Percentiles rank a stretch among this genome's conserved stretches.
phyloP scores from a whole-genome alignment of 805 yeast species.

The Saccharomycodes ludwigii region DNA sequence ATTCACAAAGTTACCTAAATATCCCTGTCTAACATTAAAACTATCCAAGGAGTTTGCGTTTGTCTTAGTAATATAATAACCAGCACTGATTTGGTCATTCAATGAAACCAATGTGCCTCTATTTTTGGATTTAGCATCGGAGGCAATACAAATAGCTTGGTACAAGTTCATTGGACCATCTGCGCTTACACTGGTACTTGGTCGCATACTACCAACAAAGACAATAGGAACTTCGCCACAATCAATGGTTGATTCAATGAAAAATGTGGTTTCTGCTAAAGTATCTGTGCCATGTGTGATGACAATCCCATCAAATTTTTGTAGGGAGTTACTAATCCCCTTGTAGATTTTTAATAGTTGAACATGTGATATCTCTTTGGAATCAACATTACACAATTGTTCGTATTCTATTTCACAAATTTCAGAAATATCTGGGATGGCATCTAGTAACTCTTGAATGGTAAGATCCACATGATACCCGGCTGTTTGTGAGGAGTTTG shows the following conservation, averaged over 20 bases:
- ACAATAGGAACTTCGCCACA: conserved; percentile 45
- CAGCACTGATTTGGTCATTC: conserved; percentile 58
- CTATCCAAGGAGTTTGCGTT: conserved; percentile 63
- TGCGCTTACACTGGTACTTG: conserved; percentile 55
- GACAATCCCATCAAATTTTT: conserved; percentile 43
- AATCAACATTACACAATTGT: conserved; percentile 50
- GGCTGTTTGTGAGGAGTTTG: conserved; percentile 35
- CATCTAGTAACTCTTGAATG: conserved; percentile 35
- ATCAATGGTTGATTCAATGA: conserved; percentile 37
- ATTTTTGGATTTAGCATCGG: conserved; percentile 35
- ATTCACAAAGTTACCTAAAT: conserved; percentile 56
- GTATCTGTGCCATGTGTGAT: conserved; percentile 67
- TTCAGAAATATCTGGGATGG: conserved; percentile 43
- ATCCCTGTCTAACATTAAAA: conserved; percentile 60
- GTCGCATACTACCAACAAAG: conserved; percentile 65
- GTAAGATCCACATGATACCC: conserved; percentile 43
- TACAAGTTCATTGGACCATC: conserved; percentile 66
- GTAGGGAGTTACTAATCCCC: conserved; percentile 33
- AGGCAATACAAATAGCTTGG: conserved; percentile 56
- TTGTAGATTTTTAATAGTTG: conserved; percentile 34
- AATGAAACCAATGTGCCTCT: conserved; percentile 54
- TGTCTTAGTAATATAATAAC: conserved; percentile 57
- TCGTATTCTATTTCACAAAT: conserved; percentile 49
- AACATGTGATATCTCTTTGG: conserved; percentile 39
- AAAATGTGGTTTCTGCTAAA: conserved; percentile 55